Conservation (phyloP, 129 eudicot species). For the Arctium minus region DNA sequence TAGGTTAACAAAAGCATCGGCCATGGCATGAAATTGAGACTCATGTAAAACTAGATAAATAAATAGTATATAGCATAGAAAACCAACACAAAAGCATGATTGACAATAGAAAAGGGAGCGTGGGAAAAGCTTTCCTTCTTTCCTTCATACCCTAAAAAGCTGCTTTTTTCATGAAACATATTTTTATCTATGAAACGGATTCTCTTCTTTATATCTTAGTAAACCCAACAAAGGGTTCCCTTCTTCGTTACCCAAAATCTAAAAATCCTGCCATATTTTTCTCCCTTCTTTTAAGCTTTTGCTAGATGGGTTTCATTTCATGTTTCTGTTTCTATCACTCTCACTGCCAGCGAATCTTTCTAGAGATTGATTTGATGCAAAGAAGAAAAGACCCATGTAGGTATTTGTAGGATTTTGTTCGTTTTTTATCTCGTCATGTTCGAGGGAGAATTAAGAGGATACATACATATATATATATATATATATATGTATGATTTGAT, state of each 20-base stretch:
- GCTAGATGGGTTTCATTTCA: not conserved
- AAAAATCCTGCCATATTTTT: not conserved
- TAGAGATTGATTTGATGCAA: constrained; percentile 24
- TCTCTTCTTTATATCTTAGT: not conserved
- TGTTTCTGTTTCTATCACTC: not conserved
- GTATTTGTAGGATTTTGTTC: not conserved
- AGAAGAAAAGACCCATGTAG: constrained; percentile 9
- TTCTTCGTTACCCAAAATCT: not conserved
- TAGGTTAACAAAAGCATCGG: not conserved
- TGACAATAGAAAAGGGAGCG: constrained; percentile 9
- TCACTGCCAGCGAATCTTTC: constrained; percentile 16
- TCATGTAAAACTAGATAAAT: no score
- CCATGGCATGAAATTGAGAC: not conserved
- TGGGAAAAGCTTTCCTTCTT: constrained; percentile 15
- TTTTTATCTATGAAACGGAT: not conserved
- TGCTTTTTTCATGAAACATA: constrained; percentile 7
- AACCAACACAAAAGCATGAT: not conserved
- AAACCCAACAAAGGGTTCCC: not conserved
- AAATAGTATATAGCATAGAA: not conserved
- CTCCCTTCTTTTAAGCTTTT: not conserved
- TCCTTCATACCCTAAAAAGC: constrained; percentile 6
- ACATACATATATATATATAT: not conserved
- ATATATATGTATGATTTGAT: not conserved
- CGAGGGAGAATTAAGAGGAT: not conserved
- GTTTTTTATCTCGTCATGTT: constrained; percentile 10